phyloP scores from a whole-genome alignment of 2,329 filamentous ascomycete species.

The Verticillium klebahnii region DNA sequence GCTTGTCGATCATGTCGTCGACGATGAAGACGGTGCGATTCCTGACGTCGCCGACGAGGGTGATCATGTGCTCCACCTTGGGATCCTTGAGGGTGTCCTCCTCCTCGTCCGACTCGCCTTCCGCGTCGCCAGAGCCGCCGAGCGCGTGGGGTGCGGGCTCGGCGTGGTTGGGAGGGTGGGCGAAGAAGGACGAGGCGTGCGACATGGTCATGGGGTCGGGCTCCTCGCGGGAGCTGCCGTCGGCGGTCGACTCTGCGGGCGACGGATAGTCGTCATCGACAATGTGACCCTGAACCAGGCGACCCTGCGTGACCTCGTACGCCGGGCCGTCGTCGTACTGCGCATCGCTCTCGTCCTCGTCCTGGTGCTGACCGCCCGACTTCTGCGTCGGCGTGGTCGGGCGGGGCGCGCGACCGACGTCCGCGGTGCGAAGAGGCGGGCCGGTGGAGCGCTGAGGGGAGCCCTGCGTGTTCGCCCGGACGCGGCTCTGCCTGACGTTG shows the following conservation, averaged over 20 bases:
- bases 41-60: conserved; percentile 91
- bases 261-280: conserved; percentile 92
- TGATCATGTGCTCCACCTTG: conserved; percentile 89
- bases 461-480: conserved; percentile 9
- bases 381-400: conserved; percentile 8
- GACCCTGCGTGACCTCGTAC: conserved; percentile 84
- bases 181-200: conserved; percentile 75
- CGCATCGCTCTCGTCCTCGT: conserved; percentile 31
- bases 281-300: conserved; percentile 88
- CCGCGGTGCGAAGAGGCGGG: conserved; percentile 3
- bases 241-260: conserved; percentile 65
- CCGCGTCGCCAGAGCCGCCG: conserved; percentile 79
- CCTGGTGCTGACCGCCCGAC: conserved; percentile 1
- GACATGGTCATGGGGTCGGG: conserved; percentile 74
- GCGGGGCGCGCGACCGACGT: conserved; percentile 12
- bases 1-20: conserved; percentile 98
- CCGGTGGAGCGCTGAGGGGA: conserved; percentile 8
- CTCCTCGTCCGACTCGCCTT: conserved; percentile 83
- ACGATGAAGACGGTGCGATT: conserved; percentile 88
- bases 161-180: conserved; percentile 29
- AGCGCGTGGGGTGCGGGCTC: conserved; percentile 65
- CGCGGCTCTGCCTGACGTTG: conserved; percentile 6
- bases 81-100: conserved; percentile 81
- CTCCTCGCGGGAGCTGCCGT: conserved; percentile 61
- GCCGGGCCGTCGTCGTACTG: conserved; percentile 77